Percentiles rank a stretch among this genome's conserved stretches.
These are phyloP conservation scores for Heteromeles arbutifolia DNA, from an alignment of 306 rosid species.

Conservation along the genomic window DNA sequence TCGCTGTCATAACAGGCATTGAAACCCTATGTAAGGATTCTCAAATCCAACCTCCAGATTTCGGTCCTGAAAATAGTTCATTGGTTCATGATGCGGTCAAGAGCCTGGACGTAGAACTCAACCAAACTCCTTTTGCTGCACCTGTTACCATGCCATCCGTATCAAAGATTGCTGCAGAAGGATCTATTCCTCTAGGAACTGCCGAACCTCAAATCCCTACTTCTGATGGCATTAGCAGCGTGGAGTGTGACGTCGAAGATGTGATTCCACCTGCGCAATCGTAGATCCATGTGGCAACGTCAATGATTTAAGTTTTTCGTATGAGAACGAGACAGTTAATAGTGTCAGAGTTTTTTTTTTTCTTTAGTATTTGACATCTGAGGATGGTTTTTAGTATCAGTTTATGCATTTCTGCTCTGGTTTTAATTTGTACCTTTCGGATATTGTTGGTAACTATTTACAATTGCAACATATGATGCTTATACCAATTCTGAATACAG, in stretches of 20 bases:
- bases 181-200: slow-evolving; percentile 11
- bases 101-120: slow-evolving; percentile 26
- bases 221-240: slow-evolving; percentile 14
- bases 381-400: background rate
- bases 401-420: background rate
- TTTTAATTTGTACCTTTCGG: background rate
- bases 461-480: too few relatives aligned
- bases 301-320: slow-evolving; percentile 8
- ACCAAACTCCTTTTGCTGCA: slow-evolving; percentile 30
- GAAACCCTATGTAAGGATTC: slow-evolving; percentile 15
- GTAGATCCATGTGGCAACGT: slow-evolving; percentile 9
- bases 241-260: slow-evolving; percentile 17
- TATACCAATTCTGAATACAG: too few relatives aligned
- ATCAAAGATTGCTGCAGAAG: slow-evolving; percentile 15
- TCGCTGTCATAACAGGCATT: slow-evolving; percentile 16
- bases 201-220: slow-evolving; percentile 19
- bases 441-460: background rate
- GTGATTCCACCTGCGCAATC: slow-evolving; percentile 26
- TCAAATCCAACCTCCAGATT: slow-evolving; percentile 15
- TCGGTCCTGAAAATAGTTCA: slow-evolving; percentile 22
- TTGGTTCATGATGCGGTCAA: slow-evolving; percentile 22
- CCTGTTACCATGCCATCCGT: slow-evolving; percentile 6
- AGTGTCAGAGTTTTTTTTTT: background rate
- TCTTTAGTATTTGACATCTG: background rate
- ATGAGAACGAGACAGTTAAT: slow-evolving; percentile 11